A percentile compares a stretch with the other conserved stretches of the same genome.
These are phyloP conservation scores for Bretziella fagacearum DNA, from an alignment of 2,329 filamentous ascomycete species.

Conservation along the genomic window DNA sequence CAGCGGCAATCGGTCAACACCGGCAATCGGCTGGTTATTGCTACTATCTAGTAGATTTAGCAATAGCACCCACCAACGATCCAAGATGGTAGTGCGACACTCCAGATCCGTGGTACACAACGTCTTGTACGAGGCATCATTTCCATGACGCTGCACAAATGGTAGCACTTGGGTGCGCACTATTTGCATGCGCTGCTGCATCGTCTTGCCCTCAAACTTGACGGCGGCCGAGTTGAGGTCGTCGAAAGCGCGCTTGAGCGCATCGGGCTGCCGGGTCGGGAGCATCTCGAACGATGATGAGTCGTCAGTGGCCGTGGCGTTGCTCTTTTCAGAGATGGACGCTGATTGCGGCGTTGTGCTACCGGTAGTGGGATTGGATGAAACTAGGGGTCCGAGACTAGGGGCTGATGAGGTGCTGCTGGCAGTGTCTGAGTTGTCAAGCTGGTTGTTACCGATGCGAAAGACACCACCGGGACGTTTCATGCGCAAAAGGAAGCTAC, in stretches of 20 bases:
- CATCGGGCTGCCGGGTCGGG: slow-evolving; percentile 27
- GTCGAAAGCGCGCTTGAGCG: slow-evolving; percentile 39
- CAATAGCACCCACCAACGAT: slow-evolving; percentile 79
- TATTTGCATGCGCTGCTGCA: slow-evolving; percentile 53
- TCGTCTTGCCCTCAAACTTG: slow-evolving; percentile 48
- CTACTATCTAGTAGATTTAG: slow-evolving; percentile 63
- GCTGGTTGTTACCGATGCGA: slow-evolving; percentile 24
- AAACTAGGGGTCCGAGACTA: slow-evolving; percentile 24
- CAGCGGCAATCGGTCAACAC: slow-evolving; percentile 65
- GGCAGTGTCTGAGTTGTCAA: slow-evolving; percentile 26
- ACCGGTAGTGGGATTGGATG: slow-evolving; percentile 23
- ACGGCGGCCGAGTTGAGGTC: slow-evolving; percentile 31
- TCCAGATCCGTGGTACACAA: slow-evolving; percentile 71
- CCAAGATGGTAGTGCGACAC: slow-evolving; percentile 58
- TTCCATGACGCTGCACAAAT: slow-evolving; percentile 54
- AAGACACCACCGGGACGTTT: slow-evolving; percentile 28
- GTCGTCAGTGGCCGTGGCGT: slow-evolving; percentile 26
- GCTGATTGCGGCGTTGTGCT: slow-evolving; percentile 25
- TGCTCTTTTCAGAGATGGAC: slow-evolving; percentile 24
- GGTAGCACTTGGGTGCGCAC: slow-evolving; percentile 57
- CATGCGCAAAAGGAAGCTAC: slow-evolving; percentile 34
- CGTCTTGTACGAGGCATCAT: slow-evolving; percentile 45
- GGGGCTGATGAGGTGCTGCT: slow-evolving; percentile 29
- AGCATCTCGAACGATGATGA: slow-evolving; percentile 32
- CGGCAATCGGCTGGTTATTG: slow-evolving; percentile 51